Evolutionary conservation across 345 rosid species (phyloP), one percentile per base, ranked within the genome.

Genomic region (Eucalyptus cloeziana): DNA sequence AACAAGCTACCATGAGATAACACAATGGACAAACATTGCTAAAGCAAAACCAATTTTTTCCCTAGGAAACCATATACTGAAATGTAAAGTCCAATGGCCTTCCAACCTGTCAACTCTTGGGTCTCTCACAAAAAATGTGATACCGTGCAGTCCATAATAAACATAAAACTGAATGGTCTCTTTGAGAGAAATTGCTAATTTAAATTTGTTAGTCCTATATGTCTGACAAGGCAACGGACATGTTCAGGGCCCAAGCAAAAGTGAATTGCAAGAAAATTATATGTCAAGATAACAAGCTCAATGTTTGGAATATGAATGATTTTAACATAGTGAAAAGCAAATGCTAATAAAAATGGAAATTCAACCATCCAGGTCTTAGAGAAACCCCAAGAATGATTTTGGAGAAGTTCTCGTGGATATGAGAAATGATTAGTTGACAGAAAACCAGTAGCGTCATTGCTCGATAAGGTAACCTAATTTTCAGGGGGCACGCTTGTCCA

Each of bases 41-140:
- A 44, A 17, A n/a, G 37, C 86, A 9, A 45, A 27, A 49, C 22
- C 43, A 47, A 27, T 33, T 85, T 45, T 5, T 49, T 49, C 56
- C 1, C 1, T 56, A 24, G 27, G 62, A 56, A 56, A 56, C 62
- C 1, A 56, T 1, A 56, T 0, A 0, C 62, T 56, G 30, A 56
- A 56, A 52, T 52, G 58, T 52, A 52, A 19, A 56, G 62, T 56
- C 62, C 0, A 0, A 56, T 10, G 62, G 62, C 62, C 30, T 22
- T 52, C 58, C 0, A 52, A 52, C 62, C 62, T 56, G 1, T 8
- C 12, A 22, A 9, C 62, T 56, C 62, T 24, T 56, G 62, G 13
- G 62, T 56, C 62, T 56, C 0, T 56, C 62, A 24, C 30, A 0
- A 0, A 56, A 56, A 56, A 4, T 56, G 13, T 0, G 1, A 2